A percentile compares a stretch with the other conserved stretches of the same genome.
These are phyloP conservation scores for Diplotaxis tenuifolia DNA, from an alignment of 345 rosid species.

Conservation along the genomic window DNA sequence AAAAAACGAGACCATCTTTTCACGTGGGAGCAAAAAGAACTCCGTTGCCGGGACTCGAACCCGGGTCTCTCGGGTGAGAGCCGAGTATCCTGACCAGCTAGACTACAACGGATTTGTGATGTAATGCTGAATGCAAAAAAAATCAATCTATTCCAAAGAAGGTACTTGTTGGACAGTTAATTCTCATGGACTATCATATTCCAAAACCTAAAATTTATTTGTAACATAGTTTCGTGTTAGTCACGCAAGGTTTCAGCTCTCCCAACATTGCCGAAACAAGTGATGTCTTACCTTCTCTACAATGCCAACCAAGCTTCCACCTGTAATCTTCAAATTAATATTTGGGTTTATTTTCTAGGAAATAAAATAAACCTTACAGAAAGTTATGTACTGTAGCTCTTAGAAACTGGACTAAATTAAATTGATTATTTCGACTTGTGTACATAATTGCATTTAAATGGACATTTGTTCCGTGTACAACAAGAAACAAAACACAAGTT, in stretches of 20 bases:
- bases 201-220: background rate
- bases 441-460: background rate
- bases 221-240: background rate
- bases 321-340: background rate
- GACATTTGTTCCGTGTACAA: constrained; percentile 15
- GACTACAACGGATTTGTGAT: constrained; percentile 39
- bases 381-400: background rate
- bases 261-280: background rate
- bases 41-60: constrained; percentile 23
- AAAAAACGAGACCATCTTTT: background rate
- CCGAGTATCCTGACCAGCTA: constrained; percentile 71
- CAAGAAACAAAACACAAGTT: constrained; percentile 9
- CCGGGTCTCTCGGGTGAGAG: constrained; percentile 64
- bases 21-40: background rate
- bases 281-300: background rate
- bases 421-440: background rate
- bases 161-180: background rate
- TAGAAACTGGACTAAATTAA: background rate
- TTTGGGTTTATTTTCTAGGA: background rate
- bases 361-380: background rate
- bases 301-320: background rate
- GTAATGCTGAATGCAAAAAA: background rate
- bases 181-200: background rate
- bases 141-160: background rate
- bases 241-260: background rate